Conservation (phyloP, 768 basidiomycete genomes). For the Lactarius evosmus region DNA sequence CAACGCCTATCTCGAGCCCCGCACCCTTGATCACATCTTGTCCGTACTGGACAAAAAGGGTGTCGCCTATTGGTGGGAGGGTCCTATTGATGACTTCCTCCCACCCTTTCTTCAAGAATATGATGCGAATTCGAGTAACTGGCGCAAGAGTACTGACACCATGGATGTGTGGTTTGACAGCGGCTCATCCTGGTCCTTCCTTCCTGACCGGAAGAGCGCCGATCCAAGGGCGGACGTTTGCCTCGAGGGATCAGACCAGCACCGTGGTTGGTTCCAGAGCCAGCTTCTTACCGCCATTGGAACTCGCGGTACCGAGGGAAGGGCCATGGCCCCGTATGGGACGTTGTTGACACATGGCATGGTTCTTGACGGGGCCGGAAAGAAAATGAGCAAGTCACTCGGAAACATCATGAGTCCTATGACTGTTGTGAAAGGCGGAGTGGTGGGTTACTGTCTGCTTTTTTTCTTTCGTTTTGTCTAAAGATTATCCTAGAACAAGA, state of each 20-base stretch:
- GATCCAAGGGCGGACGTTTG: conserved; percentile 70
- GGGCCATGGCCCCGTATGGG: conserved; percentile 55
- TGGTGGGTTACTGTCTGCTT: conserved; percentile 45
- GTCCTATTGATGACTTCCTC: conserved; percentile 78
- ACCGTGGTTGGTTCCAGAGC: conserved; percentile 99
- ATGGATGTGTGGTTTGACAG: conserved; percentile 99
- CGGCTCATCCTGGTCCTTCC: conserved; percentile 89
- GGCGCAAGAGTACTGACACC: conserved; percentile 85
- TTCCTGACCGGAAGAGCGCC: conserved; percentile 44
- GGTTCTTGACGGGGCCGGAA: conserved; percentile 85
- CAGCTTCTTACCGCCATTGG: conserved; percentile 81
- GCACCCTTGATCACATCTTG: conserved; percentile 73
- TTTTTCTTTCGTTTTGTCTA: neutral
- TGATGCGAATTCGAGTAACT: conserved; percentile 33
- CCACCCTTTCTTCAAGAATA: conserved; percentile 52
- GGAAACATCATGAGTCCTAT: conserved; percentile 90
- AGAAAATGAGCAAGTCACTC: conserved; percentile 97
- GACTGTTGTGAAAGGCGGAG: conserved; percentile 72
- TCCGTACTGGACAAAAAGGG: conserved; percentile 68
- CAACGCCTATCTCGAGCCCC: conserved; percentile 58
- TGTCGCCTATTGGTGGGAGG: conserved; percentile 88
- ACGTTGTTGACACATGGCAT: conserved; percentile 93
- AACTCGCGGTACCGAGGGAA: conserved; percentile 36
- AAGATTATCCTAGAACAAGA: conserved; percentile 50
- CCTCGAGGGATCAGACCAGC: conserved; percentile 94